Percentiles rank a stretch among this genome's conserved stretches.
Evolutionary conservation across 2,329 filamentous ascomycete genomes (phyloP).

Genomic region (Hansfordia pulvinata): DNA sequence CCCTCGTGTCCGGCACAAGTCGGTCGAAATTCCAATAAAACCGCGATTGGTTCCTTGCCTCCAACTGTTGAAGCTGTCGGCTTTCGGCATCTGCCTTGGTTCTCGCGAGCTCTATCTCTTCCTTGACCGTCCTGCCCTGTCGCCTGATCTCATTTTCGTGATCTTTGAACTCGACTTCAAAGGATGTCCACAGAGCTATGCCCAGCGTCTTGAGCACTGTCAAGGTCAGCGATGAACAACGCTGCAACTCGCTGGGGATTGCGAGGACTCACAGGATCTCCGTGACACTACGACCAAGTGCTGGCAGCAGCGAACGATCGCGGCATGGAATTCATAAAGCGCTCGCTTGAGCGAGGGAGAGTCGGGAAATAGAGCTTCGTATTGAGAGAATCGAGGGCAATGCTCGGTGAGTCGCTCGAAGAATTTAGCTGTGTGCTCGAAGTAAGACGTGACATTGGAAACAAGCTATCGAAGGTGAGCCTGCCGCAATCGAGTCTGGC

Average conservation of each 20-base stretch:
- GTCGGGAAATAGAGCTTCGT: constrained; percentile 19
- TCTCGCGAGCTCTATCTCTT: constrained; percentile 6
- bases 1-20: not conserved
- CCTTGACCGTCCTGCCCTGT: constrained; percentile 5
- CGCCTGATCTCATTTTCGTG: constrained; percentile 3
- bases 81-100: constrained; percentile 2
- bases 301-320: constrained; percentile 19
- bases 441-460: constrained; percentile 22
- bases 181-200: constrained; percentile 6
- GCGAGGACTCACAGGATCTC: constrained; percentile 10
- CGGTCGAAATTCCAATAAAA: not conserved
- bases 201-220: too few species aligned
- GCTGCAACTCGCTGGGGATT: not conserved
- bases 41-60: not conserved
- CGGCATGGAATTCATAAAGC: constrained; percentile 20
- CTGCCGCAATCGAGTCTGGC: too few species aligned
- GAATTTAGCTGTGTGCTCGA: constrained; percentile 21
- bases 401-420: constrained; percentile 18
- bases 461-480: constrained; percentile 10
- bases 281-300: constrained; percentile 12
- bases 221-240: not conserved
- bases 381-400: constrained; percentile 23
- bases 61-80: not conserved
- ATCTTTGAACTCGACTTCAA: constrained; percentile 7
- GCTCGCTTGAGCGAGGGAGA: constrained; percentile 18